Evolutionary conservation across 73 alveolate genomes (phyloP).

Genomic region (Paramecium biaurelia): DNA sequence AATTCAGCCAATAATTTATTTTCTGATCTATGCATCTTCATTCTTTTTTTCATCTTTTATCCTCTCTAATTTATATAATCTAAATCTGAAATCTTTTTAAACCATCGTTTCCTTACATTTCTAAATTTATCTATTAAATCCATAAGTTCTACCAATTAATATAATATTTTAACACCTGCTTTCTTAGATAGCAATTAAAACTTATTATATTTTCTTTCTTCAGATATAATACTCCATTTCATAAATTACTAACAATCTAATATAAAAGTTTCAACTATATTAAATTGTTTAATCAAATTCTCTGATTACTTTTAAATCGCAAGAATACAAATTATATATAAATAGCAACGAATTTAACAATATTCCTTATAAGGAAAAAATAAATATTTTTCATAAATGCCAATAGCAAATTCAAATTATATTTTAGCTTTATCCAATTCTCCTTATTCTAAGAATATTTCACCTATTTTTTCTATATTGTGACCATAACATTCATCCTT

Average conservation of each 20-base stretch:
- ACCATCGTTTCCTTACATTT: conserved; percentile 4
- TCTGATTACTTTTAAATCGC: not conserved
- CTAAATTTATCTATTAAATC: not conserved
- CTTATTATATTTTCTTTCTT: not conserved
- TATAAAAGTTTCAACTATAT: not conserved
- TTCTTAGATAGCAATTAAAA: not conserved
- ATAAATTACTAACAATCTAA: not conserved
- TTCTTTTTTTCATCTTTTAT: not conserved
- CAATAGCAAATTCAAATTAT: conserved; percentile 42
- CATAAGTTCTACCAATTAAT: not conserved
- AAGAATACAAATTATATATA: not conserved
- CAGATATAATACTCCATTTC: not conserved
- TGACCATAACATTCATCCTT: conserved; percentile 53
- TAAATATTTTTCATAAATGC: not conserved
- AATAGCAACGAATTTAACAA: not conserved
- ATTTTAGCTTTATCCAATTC: not conserved
- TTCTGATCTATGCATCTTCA: not conserved
- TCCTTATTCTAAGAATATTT: not conserved
- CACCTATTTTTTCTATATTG: not conserved
- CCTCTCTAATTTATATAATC: not conserved
- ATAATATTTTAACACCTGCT: not conserved
- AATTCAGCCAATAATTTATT: not conserved
- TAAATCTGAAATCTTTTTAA: not conserved
- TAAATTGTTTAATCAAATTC: not conserved
- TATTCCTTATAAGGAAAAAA: conserved; percentile 17